Conservation (phyloP, 257 asterid species). For the Mitragyna speciosa region DNA sequence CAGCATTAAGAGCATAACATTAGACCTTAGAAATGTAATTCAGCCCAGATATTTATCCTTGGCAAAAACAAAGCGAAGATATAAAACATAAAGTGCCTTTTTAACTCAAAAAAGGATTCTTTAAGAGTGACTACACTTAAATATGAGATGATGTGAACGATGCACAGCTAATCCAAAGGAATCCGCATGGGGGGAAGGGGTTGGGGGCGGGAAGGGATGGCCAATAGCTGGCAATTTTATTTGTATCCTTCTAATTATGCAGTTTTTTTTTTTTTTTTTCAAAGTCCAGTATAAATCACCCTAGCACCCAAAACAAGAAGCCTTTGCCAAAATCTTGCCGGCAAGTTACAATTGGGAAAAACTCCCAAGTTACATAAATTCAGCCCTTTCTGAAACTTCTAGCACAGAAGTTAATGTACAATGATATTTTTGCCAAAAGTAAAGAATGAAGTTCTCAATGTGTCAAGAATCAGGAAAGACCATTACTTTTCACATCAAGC, state of each 20-base stretch:
- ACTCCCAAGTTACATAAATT: not conserved
- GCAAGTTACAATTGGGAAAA: not conserved
- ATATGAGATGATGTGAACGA: not conserved
- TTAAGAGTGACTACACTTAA: not conserved
- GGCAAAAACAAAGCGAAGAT: not conserved
- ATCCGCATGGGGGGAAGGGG: not conserved
- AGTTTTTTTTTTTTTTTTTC: not conserved
- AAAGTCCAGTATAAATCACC: not conserved
- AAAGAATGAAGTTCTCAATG: not conserved
- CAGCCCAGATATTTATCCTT: not conserved
- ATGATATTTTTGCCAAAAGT: not conserved
- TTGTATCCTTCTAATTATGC: not conserved
- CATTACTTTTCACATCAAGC: not conserved
- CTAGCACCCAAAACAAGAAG: not conserved
- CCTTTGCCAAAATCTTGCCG: not conserved
- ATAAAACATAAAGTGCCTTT: not conserved
- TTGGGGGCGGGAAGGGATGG: not conserved
- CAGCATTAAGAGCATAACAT: not conserved
- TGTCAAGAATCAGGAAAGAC: not conserved
- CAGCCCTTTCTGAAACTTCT: not conserved
- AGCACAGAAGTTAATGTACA: not conserved
- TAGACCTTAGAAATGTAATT: not conserved
- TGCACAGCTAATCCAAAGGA: not conserved
- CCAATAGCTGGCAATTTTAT: not conserved
- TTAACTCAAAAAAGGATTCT: not conserved